phyloP scores from a whole-genome alignment of 2,329 filamentous ascomycete genomes.

The Colletotrichum truncatum region DNA sequence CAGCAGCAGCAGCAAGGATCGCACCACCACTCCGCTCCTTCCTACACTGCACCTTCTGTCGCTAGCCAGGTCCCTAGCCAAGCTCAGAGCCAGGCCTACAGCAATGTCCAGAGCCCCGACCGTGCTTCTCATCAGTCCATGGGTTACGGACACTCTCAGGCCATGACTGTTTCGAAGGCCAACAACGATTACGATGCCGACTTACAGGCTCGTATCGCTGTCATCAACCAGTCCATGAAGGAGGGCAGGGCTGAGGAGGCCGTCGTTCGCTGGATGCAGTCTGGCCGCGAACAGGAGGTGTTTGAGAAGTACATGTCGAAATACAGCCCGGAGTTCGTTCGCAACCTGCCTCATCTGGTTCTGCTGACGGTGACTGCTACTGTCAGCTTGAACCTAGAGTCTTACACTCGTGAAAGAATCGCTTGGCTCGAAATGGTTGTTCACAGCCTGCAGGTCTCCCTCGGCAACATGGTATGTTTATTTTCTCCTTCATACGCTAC shows the following conservation, averaged over 20 bases:
- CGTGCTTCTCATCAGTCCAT: conserved; percentile 28
- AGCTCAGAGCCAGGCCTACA: conserved; percentile 34
- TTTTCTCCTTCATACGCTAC: not conserved
- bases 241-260: conserved; percentile 70
- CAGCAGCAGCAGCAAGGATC: conserved; percentile 24
- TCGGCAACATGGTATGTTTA: conserved; percentile 60
- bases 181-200: conserved; percentile 52
- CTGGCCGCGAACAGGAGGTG: conserved; percentile 68
- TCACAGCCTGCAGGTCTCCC: conserved; percentile 58
- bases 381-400: conserved; percentile 66
- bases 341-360: conserved; percentile 67
- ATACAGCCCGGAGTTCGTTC: conserved; percentile 61
- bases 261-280: conserved; percentile 74
- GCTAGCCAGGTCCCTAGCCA: conserved; percentile 28
- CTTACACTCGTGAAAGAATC: conserved; percentile 64
- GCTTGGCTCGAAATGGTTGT: conserved; percentile 69
- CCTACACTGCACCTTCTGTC: conserved; percentile 24
- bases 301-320: conserved; percentile 65
- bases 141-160: conserved; percentile 30
- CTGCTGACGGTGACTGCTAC: conserved; percentile 72
- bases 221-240: conserved; percentile 70
- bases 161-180: conserved; percentile 24
- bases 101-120: conserved; percentile 31
- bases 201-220: conserved; percentile 61
- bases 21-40: conserved; percentile 22